Percentiles rank a stretch among this genome's conserved stretches.
Evolutionary conservation across 768 basidiomycete genomes (phyloP).

Genomic region (Gymnopilus dilepis): DNA sequence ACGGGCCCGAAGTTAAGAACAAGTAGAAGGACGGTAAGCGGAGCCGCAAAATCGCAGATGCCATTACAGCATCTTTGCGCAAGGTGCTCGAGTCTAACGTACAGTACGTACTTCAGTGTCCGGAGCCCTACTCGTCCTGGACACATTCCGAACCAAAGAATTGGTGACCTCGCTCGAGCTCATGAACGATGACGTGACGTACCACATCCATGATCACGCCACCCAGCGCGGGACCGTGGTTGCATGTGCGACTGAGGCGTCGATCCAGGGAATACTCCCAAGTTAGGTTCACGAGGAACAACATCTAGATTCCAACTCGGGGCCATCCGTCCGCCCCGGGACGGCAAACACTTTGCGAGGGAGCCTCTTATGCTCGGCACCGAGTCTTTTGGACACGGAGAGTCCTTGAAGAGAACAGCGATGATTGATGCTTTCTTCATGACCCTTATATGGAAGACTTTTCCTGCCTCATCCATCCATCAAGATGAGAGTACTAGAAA

Average conservation of each 20-base stretch:
- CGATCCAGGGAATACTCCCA: conserved; percentile 10
- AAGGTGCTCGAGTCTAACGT: background rate
- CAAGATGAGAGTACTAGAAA: background rate
- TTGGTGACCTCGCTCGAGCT: background rate
- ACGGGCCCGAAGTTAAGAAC: conserved; percentile 1
- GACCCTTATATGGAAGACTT: conserved; percentile 1
- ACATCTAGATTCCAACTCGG: conserved; percentile 18
- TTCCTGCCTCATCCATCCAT: background rate
- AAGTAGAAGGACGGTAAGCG: background rate
- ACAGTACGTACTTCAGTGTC: background rate
- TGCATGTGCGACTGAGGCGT: conserved; percentile 13
- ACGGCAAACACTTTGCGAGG: conserved; percentile 5
- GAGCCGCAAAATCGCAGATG: background rate
- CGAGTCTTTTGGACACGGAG: conserved; percentile 14
- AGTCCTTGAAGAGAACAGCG: background rate
- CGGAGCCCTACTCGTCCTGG: background rate
- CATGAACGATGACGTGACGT: background rate
- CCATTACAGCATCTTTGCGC: background rate
- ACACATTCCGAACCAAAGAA: background rate
- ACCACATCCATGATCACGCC: conserved; percentile 12
- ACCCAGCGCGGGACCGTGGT: conserved; percentile 14
- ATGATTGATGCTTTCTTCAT: background rate
- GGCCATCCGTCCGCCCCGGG: conserved; percentile 19
- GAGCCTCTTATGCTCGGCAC: conserved; percentile 22
- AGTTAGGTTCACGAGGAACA: conserved; percentile 1